Evolutionary conservation across 129 eudicot species (phyloP).

Genomic region (Artemisia annua): DNA sequence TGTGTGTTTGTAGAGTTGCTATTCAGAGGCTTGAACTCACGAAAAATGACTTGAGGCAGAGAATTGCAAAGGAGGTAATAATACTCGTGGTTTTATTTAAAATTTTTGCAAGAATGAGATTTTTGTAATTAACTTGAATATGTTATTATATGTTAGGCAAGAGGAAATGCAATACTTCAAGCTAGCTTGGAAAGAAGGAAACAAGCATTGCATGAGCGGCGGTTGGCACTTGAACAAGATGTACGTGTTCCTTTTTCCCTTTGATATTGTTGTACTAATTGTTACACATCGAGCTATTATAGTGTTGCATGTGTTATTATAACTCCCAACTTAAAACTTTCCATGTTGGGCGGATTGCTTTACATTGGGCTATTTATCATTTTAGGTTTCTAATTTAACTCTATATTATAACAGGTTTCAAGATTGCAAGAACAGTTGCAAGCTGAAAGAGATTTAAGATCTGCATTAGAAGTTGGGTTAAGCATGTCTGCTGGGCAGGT

Average conservation of each 20-base stretch:
- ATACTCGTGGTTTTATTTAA: slow-evolving; percentile 1
- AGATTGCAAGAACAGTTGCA: slow-evolving; percentile 98
- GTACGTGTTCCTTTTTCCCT: slow-evolving; percentile 38
- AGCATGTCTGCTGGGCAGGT: slow-evolving; percentile 94
- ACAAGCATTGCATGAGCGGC: slow-evolving; percentile 95
- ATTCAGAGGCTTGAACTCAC: slow-evolving; percentile 88
- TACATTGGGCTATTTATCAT: neutral
- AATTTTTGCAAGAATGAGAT: slow-evolving; percentile 12
- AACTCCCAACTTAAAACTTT: too few relatives aligned
- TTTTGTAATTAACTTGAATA: neutral
- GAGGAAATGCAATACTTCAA: slow-evolving; percentile 94
- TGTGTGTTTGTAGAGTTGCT: slow-evolving; percentile 55
- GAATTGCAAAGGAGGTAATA: slow-evolving; percentile 86
- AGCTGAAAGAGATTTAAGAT: slow-evolving; percentile 95
- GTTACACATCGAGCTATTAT: neutral
- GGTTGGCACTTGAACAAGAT: slow-evolving; percentile 97
- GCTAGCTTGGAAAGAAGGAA: slow-evolving; percentile 98
- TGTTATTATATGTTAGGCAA: slow-evolving; percentile 53
- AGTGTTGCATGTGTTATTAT: too few relatives aligned
- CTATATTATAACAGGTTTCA: slow-evolving; percentile 50
- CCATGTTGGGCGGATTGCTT: too few relatives aligned
- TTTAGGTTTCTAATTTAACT: slow-evolving; percentile 9
- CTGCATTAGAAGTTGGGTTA: slow-evolving; percentile 94
- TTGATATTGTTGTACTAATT: slow-evolving; percentile 4
- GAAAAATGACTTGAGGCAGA: slow-evolving; percentile 85